phyloP scores from a whole-genome alignment of 2,329 filamentous ascomycete species.

The Diplocarpon mali region DNA sequence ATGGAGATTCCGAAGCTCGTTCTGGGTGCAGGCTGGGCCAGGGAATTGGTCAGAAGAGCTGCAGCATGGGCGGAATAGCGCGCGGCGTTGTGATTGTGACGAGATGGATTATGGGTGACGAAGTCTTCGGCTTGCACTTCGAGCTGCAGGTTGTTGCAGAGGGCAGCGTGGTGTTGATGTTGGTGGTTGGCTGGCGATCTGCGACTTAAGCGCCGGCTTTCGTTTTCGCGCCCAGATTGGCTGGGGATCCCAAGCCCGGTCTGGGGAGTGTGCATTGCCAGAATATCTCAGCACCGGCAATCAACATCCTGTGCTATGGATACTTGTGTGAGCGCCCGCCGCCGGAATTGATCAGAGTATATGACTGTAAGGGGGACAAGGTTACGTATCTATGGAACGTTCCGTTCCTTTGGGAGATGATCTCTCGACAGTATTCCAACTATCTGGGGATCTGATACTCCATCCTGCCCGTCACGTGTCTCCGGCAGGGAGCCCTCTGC shows the following conservation, averaged over 20 bases:
- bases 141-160: too few relatives aligned
- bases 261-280: conserved; percentile 4
- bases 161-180: conserved; percentile 5
- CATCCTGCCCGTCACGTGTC: too few relatives aligned
- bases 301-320: too few relatives aligned
- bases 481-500: neutral
- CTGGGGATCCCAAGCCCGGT: conserved; percentile 9
- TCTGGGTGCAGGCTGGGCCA: conserved; percentile 8
- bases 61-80: conserved; percentile 11
- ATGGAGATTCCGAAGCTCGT: neutral
- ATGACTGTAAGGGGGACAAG: too few relatives aligned
- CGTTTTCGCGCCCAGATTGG: conserved; percentile 2
- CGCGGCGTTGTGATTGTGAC: conserved; percentile 14
- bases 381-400: too few relatives aligned
- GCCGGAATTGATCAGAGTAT: too few relatives aligned
- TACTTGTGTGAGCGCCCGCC: too few relatives aligned
- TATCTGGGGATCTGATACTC: too few relatives aligned
- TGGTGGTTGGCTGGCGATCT: conserved; percentile 10
- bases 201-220: conserved; percentile 12
- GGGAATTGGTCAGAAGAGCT: conserved; percentile 10
- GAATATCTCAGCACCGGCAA: neutral
- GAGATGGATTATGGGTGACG: conserved; percentile 1
- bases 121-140: too few relatives aligned
- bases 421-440: too few relatives aligned
- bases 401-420: too few relatives aligned